Percentiles rank a stretch among this genome's conserved stretches.
These are phyloP conservation scores for Kwoniella europaea DNA, from an alignment of 768 basidiomycete species.

Conservation along the genomic window DNA sequence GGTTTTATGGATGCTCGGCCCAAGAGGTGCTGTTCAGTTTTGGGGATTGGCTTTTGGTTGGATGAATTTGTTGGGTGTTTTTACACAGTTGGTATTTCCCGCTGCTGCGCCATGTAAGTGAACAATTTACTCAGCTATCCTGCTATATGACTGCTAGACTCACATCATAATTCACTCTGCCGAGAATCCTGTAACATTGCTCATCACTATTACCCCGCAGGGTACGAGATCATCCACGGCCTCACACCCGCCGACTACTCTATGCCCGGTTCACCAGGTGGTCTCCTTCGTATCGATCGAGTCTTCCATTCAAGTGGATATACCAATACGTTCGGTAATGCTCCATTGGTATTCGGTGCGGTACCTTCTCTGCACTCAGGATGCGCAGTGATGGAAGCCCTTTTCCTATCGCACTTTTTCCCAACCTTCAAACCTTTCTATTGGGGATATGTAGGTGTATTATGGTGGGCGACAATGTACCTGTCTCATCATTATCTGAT, in stretches of 20 bases:
- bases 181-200: background rate
- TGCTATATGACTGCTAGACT: too few relatives aligned
- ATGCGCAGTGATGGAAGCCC: slow-evolving; percentile 85
- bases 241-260: slow-evolving; percentile 91
- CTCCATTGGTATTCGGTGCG: slow-evolving; percentile 94
- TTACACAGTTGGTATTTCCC: slow-evolving; percentile 85
- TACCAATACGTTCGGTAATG: slow-evolving; percentile 76
- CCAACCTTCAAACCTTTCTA: slow-evolving; percentile 68
- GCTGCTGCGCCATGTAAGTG: slow-evolving; percentile 81
- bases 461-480: slow-evolving; percentile 99
- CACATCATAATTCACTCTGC: slow-evolving; percentile 45
- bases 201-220: slow-evolving; percentile 40
- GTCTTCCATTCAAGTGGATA: slow-evolving; percentile 79
- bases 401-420: slow-evolving; percentile 96
- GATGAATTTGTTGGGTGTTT: slow-evolving; percentile 85
- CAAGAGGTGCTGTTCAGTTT: slow-evolving; percentile 75
- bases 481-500: slow-evolving; percentile 98
- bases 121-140: too few relatives aligned
- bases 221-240: slow-evolving; percentile 98
- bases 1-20: slow-evolving; percentile 86
- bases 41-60: slow-evolving; percentile 90
- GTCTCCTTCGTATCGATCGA: slow-evolving; percentile 86
- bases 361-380: slow-evolving; percentile 94
- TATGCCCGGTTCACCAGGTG: slow-evolving; percentile 91
- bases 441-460: slow-evolving; percentile 80